Percentiles rank a stretch among this genome's conserved stretches.
Conservation (phyloP, 1,139 yeast genomes). For the Taphrina deformans region DNA sequence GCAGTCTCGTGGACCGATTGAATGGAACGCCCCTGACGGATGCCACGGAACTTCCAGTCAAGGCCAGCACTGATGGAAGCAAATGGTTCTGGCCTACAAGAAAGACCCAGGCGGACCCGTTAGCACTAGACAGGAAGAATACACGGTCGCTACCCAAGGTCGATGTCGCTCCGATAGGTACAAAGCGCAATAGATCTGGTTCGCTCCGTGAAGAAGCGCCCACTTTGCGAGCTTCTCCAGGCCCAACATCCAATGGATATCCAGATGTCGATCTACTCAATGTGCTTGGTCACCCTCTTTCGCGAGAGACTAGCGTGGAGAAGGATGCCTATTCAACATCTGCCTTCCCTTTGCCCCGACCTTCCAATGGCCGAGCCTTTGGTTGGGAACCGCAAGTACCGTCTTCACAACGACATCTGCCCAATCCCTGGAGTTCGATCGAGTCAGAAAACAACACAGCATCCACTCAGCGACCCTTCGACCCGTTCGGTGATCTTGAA, state of each 20-base stretch:
- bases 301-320: constrained; percentile 1
- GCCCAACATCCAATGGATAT: not conserved
- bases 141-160: constrained; percentile 26
- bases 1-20: constrained; percentile 24
- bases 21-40: constrained; percentile 16
- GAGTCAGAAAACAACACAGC: not conserved
- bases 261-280: constrained; percentile 10
- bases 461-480: not conserved
- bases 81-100: constrained; percentile 29
- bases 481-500: constrained; percentile 14
- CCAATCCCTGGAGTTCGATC: constrained; percentile 13
- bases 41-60: not conserved
- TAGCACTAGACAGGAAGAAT: constrained; percentile 26
- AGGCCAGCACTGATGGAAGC: not conserved
- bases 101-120: constrained; percentile 7
- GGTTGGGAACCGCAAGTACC: constrained; percentile 21
- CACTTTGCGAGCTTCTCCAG: not conserved
- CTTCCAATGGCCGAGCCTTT: constrained; percentile 20
- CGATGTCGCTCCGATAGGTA: constrained; percentile 33
- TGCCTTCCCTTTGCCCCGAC: constrained; percentile 14
- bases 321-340: constrained; percentile 14
- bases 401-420: constrained; percentile 12
- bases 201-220: constrained; percentile 12
- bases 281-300: constrained; percentile 1
- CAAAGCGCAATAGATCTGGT: constrained; percentile 25